phyloP scores from a whole-genome alignment of 805 yeast genomes.

The Kluyveromyces aestuarii region DNA sequence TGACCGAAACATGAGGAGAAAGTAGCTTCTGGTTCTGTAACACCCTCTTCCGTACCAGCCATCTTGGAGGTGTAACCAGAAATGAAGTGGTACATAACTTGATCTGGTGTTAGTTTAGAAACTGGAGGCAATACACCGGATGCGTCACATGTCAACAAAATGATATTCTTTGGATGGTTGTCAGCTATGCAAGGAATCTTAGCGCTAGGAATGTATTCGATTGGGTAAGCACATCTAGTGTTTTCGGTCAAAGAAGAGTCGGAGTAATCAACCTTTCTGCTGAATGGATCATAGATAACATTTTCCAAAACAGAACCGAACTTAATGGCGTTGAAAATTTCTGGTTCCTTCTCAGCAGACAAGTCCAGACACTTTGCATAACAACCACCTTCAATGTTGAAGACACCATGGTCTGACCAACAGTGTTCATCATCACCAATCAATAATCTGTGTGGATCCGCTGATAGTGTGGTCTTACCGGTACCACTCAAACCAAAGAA shows the following conservation, averaged over 20 bases:
- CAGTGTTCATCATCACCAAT: constrained; percentile 99
- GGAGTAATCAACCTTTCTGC: constrained; percentile 79
- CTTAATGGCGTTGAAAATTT: constrained; percentile 87
- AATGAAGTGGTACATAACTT: constrained; percentile 98
- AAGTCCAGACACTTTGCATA: constrained; percentile 95
- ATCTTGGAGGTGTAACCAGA: constrained; percentile 98
- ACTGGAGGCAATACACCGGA: constrained; percentile 97
- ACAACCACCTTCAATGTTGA: constrained; percentile 99
- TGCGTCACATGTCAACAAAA: constrained; percentile 93
- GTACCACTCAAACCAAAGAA: constrained; percentile 97
- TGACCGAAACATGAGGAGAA: constrained; percentile 99
- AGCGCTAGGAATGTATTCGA: constrained; percentile 92
- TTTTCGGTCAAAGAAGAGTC: constrained; percentile 84
- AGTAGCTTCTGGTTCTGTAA: constrained; percentile 95
- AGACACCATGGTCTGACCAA: constrained; percentile 97
- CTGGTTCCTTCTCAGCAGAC: constrained; percentile 90
- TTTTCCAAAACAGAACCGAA: constrained; percentile 94
- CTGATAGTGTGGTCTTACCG: constrained; percentile 95
- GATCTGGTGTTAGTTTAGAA: constrained; percentile 85
- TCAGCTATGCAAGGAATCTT: constrained; percentile 90
- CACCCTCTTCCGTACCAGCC: constrained; percentile 99
- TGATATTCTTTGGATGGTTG: constrained; percentile 84
- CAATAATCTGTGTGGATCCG: constrained; percentile 86
- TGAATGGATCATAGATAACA: constrained; percentile 69
- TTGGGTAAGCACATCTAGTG: constrained; percentile 98